These are phyloP conservation scores for Blastocystis sp. DNA, from an alignment of 352 stramenopile genomes.

Conservation along the genomic window DNA sequence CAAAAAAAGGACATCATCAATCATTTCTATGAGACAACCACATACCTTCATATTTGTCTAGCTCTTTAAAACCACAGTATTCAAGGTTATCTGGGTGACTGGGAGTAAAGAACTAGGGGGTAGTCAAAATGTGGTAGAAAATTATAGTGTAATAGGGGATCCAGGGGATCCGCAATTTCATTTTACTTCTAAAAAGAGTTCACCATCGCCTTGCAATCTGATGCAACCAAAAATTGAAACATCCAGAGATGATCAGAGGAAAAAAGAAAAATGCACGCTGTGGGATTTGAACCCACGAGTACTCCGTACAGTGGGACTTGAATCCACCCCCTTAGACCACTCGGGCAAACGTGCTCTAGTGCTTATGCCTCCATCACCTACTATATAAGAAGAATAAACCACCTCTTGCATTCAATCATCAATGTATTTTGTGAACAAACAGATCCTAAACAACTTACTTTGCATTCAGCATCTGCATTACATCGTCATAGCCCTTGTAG, in stretches of 20 bases:
- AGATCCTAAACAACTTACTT: slow-evolving; percentile 21
- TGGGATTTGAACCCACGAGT: slow-evolving; percentile 63
- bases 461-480: neutral
- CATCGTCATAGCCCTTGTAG: slow-evolving; percentile 22
- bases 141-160: too few species aligned
- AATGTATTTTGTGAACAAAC: neutral
- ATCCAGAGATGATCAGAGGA: neutral
- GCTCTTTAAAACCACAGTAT: neutral
- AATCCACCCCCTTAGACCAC: slow-evolving; percentile 61
- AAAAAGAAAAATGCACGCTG: slow-evolving; percentile 56
- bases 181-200: too few species aligned
- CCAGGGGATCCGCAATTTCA: too few species aligned
- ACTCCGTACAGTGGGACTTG: slow-evolving; percentile 61
- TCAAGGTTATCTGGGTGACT: neutral
- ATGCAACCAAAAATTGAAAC: too few species aligned
- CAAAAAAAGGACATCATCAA: too few species aligned
- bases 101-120: neutral
- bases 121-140: too few species aligned
- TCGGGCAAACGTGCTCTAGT: slow-evolving; percentile 52
- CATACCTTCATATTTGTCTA: slow-evolving; percentile 12
- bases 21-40: neutral
- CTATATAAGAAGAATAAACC: neutral
- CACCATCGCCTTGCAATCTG: too few species aligned
- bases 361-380: neutral
- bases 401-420: neutral